Base-by-base conservation (phyloP, 345 rosid genomes). In the Eucalyptus tenuipes region DNA sequence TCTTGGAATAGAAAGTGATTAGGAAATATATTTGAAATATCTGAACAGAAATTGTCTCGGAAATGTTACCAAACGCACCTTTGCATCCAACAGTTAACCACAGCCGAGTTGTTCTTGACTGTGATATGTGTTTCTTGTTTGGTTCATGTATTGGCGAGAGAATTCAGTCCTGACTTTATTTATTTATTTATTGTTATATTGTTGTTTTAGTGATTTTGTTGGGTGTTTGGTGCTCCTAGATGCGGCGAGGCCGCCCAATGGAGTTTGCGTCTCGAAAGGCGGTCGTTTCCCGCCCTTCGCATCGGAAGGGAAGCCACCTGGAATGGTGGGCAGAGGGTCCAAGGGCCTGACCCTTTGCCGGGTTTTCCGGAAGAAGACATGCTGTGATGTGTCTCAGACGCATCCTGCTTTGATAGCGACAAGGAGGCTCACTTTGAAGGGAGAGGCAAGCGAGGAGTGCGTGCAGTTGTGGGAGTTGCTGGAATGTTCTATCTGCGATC, bases 401-500 rank as follows among this genome's bases (percentile, higher is more conserved):
- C 93, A 94, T 91, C 95, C 98, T 52, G 98, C 99, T 92, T 93
- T 95, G 87, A 88, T 98, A 89, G 93, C 99, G 52, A 89, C 94
- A 37, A 93, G 99, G 93, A 95, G 92, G 93, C 91, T 98, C 89
- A 96, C 98, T 89, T 92, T 94, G 81, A 92, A 93, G n/a, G 99
- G 98, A 64, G 99, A 97, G 90, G 99, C 97, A 61, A 93, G 90
- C 71, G 91, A 93, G 88, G 99, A 96, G 71, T 98, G 99, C 64
- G 90, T 94, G 91, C 93, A 95, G 27, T 87, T 96, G 86, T 98
- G 97, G 94, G 99, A 98, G 90, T 90, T 95, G 88, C 88, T 97
- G 94, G 99, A 98, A 93, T 98, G 99, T 89, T 96, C 99, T n/a
- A 94, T 97, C 85, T 98, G 99, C 40, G 98, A 98, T 89, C 99